These are phyloP conservation scores for Sugiyamaella qingdaonensis DNA, from an alignment of 805 yeast genomes.

Conservation along the genomic window DNA sequence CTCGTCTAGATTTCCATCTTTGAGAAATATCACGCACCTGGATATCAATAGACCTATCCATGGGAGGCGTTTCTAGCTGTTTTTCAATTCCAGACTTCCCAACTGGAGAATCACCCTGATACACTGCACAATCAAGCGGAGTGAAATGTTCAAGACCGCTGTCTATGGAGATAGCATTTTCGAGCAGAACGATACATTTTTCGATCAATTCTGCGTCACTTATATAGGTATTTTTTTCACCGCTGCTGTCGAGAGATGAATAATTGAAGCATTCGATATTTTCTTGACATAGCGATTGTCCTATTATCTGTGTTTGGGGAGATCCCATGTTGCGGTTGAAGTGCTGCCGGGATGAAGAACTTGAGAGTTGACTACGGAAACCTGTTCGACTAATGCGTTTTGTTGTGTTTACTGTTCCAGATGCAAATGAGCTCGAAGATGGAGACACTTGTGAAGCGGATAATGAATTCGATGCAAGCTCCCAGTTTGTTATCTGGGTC, in stretches of 20 bases:
- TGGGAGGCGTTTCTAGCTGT: background rate
- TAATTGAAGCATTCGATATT: background rate
- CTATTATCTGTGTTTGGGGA: background rate
- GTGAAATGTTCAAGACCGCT: conserved; percentile 15
- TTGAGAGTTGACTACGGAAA: background rate
- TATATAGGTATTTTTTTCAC: background rate
- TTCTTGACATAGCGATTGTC: background rate
- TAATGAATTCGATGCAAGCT: background rate
- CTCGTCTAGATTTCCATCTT: conserved; percentile 17
- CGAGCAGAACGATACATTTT: conserved; percentile 5
- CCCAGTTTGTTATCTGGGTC: background rate
- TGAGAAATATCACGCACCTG: conserved; percentile 15
- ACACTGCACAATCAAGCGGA: conserved; percentile 7
- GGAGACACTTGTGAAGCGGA: background rate
- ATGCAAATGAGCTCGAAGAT: background rate
- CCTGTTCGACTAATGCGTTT: background rate
- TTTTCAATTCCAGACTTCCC: conserved; percentile 3
- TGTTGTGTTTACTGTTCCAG: background rate
- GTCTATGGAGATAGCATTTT: conserved; percentile 6
- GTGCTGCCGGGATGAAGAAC: background rate
- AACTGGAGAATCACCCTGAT: background rate
- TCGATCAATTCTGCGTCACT: background rate
- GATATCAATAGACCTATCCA: background rate
- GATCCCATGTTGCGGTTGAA: background rate
- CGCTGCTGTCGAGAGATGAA: no score